phyloP scores from a whole-genome alignment of 768 basidiomycete species.

The Phylloporus arenicola region DNA sequence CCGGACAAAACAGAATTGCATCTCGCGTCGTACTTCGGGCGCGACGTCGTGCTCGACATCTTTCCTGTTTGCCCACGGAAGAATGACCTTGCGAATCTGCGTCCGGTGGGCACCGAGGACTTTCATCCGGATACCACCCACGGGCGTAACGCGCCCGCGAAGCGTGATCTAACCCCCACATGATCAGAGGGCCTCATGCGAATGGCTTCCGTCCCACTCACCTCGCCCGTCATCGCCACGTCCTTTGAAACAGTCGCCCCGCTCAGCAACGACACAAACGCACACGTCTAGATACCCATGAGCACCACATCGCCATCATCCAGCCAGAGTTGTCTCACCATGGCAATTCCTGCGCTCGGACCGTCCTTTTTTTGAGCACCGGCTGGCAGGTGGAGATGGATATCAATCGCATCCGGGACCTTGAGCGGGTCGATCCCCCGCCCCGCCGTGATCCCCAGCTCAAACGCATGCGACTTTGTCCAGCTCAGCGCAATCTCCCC shows the following conservation, averaged over 20 bases:
- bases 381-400: constrained; percentile 85
- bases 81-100: constrained; percentile 73
- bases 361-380: constrained; percentile 95
- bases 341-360: constrained; percentile 84
- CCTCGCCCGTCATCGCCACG: constrained; percentile 90
- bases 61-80: constrained; percentile 80
- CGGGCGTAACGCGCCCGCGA: constrained; percentile 73
- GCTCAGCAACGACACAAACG: constrained; percentile 80
- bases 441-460: constrained; percentile 66
- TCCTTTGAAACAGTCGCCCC: constrained; percentile 67
- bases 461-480: constrained; percentile 84
- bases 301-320: not conserved
- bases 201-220: constrained; percentile 21
- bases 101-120: constrained; percentile 87
- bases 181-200: not conserved
- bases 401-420: constrained; percentile 64
- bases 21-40: constrained; percentile 61
- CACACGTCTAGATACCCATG: constrained; percentile 52
- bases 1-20: constrained; percentile 78
- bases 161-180: constrained; percentile 57
- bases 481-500: constrained; percentile 87
- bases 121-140: constrained; percentile 91
- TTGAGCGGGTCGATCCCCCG: constrained; percentile 72
- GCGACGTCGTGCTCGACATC: constrained; percentile 86
- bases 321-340: constrained; percentile 43